Percentiles rank a stretch among this genome's conserved stretches.
Evolutionary conservation across 2,329 filamentous ascomycete species (phyloP).

Genomic region (Fusarium brevicatenulatum): DNA sequence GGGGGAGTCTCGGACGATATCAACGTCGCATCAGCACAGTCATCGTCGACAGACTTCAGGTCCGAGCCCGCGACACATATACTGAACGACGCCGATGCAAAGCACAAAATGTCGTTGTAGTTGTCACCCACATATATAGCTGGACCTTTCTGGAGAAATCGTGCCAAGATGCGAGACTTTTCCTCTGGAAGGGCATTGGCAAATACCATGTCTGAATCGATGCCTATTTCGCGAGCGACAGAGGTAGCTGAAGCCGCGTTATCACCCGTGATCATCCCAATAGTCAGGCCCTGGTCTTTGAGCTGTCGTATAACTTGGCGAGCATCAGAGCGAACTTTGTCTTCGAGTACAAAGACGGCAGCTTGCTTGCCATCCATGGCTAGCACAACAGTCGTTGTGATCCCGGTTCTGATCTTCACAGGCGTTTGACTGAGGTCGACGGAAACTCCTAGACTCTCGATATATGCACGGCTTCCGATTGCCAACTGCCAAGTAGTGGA

Average conservation of each 20-base stretch:
- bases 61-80: neutral
- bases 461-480: neutral
- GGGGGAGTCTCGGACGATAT: neutral
- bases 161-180: neutral
- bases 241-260: neutral
- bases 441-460: neutral
- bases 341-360: neutral
- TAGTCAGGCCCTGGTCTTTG: rapidly evolving
- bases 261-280: neutral
- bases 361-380: neutral
- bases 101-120: neutral
- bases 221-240: neutral
- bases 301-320: neutral
- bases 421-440: neutral
- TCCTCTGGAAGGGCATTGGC: neutral
- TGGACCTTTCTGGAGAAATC: neutral
- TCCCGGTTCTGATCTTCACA: rapidly evolving
- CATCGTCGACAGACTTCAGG: neutral
- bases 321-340: neutral
- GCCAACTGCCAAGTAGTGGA: neutral
- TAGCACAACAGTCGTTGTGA: neutral
- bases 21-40: neutral
- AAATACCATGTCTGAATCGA: neutral
- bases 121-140: neutral
- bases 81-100: neutral